Evolutionary conservation across 805 yeast genomes (phyloP), one percentile per base, ranked within the genome.

Genomic region (Myxozyma kluyveri): DNA sequence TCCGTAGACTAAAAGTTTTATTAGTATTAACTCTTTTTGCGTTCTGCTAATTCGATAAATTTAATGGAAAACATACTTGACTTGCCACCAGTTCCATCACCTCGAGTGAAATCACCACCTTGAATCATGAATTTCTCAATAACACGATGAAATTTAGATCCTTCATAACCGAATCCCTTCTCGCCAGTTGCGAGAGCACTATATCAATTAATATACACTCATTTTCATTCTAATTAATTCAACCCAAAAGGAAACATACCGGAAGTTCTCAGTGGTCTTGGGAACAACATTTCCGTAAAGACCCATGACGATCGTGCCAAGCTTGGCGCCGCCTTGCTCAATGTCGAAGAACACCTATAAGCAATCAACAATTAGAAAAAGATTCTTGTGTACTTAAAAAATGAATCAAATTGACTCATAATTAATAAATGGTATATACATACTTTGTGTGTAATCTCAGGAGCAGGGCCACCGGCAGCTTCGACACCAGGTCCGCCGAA

Each of bases 251-350:
- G 17, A 10, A 18, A 22, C 44, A 18, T 49, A 57, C 61, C 87
- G 81, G 73, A 89, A 89, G 76, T 90, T 90, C 69, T 87, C 90
- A 36, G 77, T 93, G 24, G 97, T 90, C 70, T 84, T 86, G 62
- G 95, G 96, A 36, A 84, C 91, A 44, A 81, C 86, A 22, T 82
- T 79, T 42, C 96, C 97, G 67, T 83, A 91, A 47, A 91, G 76
- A 10, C 97, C 98, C 68, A 91, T 75, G 53, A 83, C 86, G 59
- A 91, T 77, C 67, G 95, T 80, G 42, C 98, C 98, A 42, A 90
- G 72, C 3, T 73, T 64, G 68, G 82, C 73, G 48, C 81, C 93
- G 54, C 88, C 97, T 67, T 88, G 90, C 61, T 80, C 75, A 59
- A 90, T 74, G 67, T 91, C 96, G 63, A 90, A 89, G 73, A 75